Conservation (phyloP, 2,329 filamentous ascomycete genomes). For the Sporothrix variecibatus region DNA sequence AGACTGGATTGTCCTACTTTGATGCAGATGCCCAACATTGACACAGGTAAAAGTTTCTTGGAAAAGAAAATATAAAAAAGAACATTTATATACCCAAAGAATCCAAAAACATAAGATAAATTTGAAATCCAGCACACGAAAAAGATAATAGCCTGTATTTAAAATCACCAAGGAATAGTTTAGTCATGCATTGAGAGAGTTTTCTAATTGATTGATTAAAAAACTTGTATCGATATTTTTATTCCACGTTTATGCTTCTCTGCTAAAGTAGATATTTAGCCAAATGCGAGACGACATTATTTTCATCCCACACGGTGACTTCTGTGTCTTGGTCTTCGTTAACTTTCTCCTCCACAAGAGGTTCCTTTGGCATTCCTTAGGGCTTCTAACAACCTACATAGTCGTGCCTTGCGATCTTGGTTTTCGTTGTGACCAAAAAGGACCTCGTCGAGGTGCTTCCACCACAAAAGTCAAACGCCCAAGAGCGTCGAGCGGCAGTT, state of each 20-base stretch:
- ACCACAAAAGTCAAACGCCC: constrained; percentile 37
- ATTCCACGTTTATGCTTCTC: neutral
- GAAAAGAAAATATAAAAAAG: too few species aligned
- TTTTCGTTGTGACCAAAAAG: constrained; percentile 33
- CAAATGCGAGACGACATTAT: neutral
- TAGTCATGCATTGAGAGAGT: too few species aligned
- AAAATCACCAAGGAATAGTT: too few species aligned
- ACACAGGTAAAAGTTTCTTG: too few species aligned
- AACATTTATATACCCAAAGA: too few species aligned
- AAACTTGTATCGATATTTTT: too few species aligned
- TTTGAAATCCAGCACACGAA: too few species aligned
- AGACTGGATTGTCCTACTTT: too few species aligned
- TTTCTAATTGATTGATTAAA: too few species aligned
- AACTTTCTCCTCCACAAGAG: constrained; percentile 39
- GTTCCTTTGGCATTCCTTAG: constrained; percentile 38
- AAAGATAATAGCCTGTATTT: too few species aligned
- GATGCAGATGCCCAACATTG: too few species aligned
- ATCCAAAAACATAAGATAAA: too few species aligned
- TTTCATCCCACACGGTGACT: neutral
- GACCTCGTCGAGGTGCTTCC: constrained; percentile 34
- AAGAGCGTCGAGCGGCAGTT: constrained; percentile 35
- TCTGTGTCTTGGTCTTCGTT: constrained; percentile 29
- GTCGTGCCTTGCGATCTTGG: constrained; percentile 36
- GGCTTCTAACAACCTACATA: constrained; percentile 35
- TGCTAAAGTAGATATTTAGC: neutral